phyloP scores from a whole-genome alignment of 306 rosid genomes.

The Sechiopsis laciniata region DNA sequence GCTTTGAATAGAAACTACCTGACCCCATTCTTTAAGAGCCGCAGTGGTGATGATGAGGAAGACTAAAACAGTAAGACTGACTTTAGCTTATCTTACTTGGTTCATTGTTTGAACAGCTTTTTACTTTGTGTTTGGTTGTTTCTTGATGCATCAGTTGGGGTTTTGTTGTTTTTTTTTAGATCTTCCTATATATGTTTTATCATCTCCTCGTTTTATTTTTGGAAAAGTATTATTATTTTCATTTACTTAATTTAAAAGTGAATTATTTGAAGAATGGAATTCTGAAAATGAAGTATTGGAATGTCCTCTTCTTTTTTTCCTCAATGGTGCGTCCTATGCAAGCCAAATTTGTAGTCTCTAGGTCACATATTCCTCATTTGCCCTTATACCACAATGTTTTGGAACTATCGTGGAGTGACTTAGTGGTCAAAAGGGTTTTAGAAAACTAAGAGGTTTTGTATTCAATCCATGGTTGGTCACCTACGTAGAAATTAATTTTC shows the following conservation, averaged over 20 bases:
- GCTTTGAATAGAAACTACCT: constrained; percentile 86
- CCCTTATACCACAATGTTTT: neutral
- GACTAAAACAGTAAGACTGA: constrained; percentile 54
- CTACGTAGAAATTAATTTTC: too few species aligned
- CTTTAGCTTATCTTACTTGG: constrained; percentile 20
- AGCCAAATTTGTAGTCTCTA: neutral
- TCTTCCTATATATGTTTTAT: neutral
- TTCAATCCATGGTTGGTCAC: too few species aligned
- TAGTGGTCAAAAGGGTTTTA: too few species aligned
- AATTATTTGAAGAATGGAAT: neutral
- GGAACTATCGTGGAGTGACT: too few species aligned
- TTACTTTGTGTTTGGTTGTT: constrained; percentile 2
- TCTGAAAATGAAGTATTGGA: constrained; percentile 8
- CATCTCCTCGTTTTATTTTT: neutral
- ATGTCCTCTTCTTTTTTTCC: neutral
- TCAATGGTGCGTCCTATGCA: neutral
- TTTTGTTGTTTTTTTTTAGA: neutral
- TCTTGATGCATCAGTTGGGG: neutral
- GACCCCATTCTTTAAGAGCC: constrained; percentile 93
- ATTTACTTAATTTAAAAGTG: neutral
- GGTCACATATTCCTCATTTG: neutral
- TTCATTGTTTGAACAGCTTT: constrained; percentile 15
- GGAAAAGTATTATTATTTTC: neutral
- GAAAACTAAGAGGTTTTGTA: too few species aligned
- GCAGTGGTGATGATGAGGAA: constrained; percentile 72